phyloP scores from a whole-genome alignment of 768 basidiomycete species.

The Russula olivacea region DNA sequence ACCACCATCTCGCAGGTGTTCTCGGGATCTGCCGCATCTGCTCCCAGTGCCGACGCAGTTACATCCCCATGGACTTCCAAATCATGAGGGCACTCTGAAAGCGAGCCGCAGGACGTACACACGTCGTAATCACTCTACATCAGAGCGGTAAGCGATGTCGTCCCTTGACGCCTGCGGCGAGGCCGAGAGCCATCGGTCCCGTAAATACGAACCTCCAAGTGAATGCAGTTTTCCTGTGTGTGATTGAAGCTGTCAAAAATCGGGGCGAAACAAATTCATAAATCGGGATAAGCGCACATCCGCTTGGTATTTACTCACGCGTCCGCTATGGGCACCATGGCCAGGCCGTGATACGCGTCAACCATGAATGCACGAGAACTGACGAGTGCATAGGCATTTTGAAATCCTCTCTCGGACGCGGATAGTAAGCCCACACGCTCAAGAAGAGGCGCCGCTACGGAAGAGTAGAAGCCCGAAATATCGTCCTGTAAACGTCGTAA shows the following conservation, averaged over 20 bases:
- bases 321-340: constrained; percentile 84
- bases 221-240: constrained; percentile 57
- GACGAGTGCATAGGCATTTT: constrained; percentile 58
- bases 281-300: background rate
- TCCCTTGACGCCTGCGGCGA: background rate
- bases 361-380: constrained; percentile 80
- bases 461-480: constrained; percentile 17
- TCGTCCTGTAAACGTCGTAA: constrained; percentile 7
- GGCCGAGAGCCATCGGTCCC: constrained; percentile 1
- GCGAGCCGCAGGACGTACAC: constrained; percentile 63
- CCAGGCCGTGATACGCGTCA: constrained; percentile 72
- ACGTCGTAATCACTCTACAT: constrained; percentile 66
- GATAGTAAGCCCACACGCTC: constrained; percentile 10
- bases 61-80: constrained; percentile 26
- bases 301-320: constrained; percentile 42
- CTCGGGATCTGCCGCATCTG: constrained; percentile 17
- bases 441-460: constrained; percentile 27
- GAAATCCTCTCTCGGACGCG: constrained; percentile 40
- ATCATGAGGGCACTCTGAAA: constrained; percentile 65
- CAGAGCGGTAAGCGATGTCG: constrained; percentile 2
- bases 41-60: background rate
- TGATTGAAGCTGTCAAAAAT: constrained; percentile 63
- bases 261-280: background rate
- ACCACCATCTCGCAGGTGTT: constrained; percentile 60
- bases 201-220: constrained; percentile 53